Conservation (phyloP, 2,329 filamentous ascomycete species). For the Daldinia sp. region DNA sequence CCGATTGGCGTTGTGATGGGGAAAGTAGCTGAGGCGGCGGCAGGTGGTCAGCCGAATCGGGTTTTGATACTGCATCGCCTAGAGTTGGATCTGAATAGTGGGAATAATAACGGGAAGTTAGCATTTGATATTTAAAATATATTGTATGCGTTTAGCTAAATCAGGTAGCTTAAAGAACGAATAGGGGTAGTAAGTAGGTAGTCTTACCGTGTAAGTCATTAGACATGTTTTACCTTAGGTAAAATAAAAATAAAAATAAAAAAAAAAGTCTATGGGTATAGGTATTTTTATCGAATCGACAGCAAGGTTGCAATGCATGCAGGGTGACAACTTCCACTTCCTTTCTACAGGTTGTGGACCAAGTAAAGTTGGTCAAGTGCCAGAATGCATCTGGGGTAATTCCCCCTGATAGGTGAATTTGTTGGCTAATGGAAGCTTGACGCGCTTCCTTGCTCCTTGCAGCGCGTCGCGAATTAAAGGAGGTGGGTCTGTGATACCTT, state of each 20-base stretch:
- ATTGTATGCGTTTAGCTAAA: neutral
- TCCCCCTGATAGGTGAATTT: neutral
- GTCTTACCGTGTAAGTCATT: neutral
- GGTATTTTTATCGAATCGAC: neutral
- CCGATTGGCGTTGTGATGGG: neutral
- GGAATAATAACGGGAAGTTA: neutral
- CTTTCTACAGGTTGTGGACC: conserved; percentile 12
- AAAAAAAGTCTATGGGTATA: neutral
- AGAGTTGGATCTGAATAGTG: neutral
- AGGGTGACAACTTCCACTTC: neutral
- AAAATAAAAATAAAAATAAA: too few species aligned
- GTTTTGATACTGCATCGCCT: neutral
- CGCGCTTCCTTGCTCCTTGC: conserved; percentile 16
- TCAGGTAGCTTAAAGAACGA: neutral
- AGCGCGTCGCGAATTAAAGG: conserved; percentile 30
- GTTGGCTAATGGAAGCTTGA: conserved; percentile 20
- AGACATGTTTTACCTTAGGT: neutral
- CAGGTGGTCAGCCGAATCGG: neutral
- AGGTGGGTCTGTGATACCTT: neutral
- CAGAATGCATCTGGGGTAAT: conserved; percentile 6
- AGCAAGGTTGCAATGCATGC: neutral
- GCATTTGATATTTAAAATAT: neutral
- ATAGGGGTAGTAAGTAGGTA: neutral
- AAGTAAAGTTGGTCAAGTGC: conserved; percentile 15
- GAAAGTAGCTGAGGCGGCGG: neutral